A percentile compares a stretch with the other conserved stretches of the same genome.
phyloP scores from a whole-genome alignment of 2,329 filamentous ascomycete genomes.

The Ramularia collo-cygni region DNA sequence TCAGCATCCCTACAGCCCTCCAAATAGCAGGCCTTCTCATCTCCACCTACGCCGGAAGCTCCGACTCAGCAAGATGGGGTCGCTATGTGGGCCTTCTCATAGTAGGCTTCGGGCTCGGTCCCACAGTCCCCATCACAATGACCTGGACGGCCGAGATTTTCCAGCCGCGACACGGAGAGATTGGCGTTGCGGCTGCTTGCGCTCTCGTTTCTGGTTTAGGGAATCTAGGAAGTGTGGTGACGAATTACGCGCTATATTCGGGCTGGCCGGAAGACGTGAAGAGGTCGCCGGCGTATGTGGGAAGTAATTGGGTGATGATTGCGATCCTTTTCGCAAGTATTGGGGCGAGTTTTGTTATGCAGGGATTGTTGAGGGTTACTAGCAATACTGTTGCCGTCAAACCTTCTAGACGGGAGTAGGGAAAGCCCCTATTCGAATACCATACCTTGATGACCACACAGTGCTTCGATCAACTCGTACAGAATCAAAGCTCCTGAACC shows the following conservation, averaged over 20 bases:
- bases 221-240: constrained; percentile 78
- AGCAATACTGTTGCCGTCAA: neutral
- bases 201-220: constrained; percentile 82
- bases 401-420: too few relatives aligned
- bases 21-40: constrained; percentile 77
- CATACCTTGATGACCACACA: too few relatives aligned
- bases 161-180: constrained; percentile 80
- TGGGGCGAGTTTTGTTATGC: constrained; percentile 62
- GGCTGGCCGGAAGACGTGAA: constrained; percentile 76
- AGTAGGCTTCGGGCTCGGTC: constrained; percentile 83
- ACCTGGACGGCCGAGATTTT: constrained; percentile 89
- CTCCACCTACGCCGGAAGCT: constrained; percentile 64
- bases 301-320: constrained; percentile 80
- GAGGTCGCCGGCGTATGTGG: constrained; percentile 23
- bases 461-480: too few relatives aligned
- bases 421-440: too few relatives aligned
- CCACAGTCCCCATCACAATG: constrained; percentile 90
- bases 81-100: constrained; percentile 84
- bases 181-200: constrained; percentile 78
- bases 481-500: too few relatives aligned
- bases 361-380: constrained; percentile 49
- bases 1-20: constrained; percentile 65
- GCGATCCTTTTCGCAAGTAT: constrained; percentile 77
- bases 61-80: constrained; percentile 59
- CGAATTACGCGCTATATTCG: constrained; percentile 81